phyloP scores from a whole-genome alignment of 139 green algal genomes.

The Penium margaritaceum region DNA sequence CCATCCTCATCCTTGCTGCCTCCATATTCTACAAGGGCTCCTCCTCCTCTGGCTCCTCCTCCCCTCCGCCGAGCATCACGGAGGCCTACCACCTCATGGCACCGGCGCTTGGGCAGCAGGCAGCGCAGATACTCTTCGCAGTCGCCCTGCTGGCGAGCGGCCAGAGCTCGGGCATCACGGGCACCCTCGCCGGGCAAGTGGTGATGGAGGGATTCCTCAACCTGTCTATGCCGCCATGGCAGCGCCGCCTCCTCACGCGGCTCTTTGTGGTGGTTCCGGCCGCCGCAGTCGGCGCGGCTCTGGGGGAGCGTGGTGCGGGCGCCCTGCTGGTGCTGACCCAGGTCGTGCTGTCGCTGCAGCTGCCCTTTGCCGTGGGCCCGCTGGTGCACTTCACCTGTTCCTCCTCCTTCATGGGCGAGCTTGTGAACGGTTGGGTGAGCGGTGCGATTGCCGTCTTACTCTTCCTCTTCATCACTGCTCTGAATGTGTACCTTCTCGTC shows the following conservation, averaged over 20 bases:
- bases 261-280: conserved; percentile 46
- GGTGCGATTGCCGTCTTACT: conserved; percentile 32
- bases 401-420: conserved; percentile 43
- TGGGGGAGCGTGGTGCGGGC: conserved; percentile 49
- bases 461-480: conserved; percentile 51
- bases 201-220: conserved; percentile 63
- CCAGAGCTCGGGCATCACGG: conserved; percentile 70
- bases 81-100: conserved; percentile 56
- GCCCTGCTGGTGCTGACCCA: conserved; percentile 53
- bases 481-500: conserved; percentile 55
- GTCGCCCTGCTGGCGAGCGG: conserved; percentile 45
- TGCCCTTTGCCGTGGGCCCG: conserved; percentile 59
- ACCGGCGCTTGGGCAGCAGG: conserved; percentile 48
- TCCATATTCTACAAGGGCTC: conserved; percentile 52
- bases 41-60: not conserved
- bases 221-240: conserved; percentile 39
- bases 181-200: conserved; percentile 71
- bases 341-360: conserved; percentile 61
- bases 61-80: conserved; percentile 34
- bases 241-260: conserved; percentile 48
- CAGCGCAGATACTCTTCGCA: conserved; percentile 42
- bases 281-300: conserved; percentile 52
- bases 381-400: conserved; percentile 62
- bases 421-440: conserved; percentile 45
- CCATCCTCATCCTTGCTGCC: conserved; percentile 60